Conservation (phyloP, 805 yeast genomes). For the Suhomyces prunicola region DNA sequence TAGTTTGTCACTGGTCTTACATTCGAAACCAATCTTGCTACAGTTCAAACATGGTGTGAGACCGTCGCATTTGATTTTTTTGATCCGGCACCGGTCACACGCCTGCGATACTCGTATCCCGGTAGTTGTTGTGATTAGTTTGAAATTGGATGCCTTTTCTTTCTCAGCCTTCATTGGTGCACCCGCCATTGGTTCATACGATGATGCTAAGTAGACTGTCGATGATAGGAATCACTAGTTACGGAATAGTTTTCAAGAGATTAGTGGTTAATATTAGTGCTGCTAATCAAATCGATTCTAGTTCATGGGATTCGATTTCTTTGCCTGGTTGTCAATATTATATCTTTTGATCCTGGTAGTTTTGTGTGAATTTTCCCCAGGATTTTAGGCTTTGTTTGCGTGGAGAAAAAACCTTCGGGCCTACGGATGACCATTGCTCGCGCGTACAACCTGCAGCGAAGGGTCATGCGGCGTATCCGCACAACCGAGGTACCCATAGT, state of each 20-base stretch:
- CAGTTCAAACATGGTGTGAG: constrained; percentile 70
- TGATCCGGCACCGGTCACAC: constrained; percentile 75
- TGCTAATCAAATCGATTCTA: too few species aligned
- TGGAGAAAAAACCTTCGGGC: not conserved
- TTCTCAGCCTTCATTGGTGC: not conserved
- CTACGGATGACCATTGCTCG: not conserved
- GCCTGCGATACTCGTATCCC: constrained; percentile 69
- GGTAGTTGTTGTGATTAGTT: constrained; percentile 35
- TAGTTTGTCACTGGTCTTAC: constrained; percentile 69
- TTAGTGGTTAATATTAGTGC: too few species aligned
- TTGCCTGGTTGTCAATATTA: not conserved
- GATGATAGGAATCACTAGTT: not conserved
- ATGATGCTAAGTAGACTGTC: not conserved
- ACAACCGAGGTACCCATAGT: not conserved
- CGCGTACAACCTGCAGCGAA: not conserved
- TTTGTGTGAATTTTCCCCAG: constrained; percentile 3
- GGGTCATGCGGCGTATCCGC: not conserved
- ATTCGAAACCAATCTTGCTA: constrained; percentile 58
- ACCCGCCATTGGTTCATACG: not conserved
- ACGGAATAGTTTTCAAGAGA: not conserved
- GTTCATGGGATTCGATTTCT: too few species aligned
- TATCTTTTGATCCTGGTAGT: not conserved
- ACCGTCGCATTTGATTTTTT: constrained; percentile 77
- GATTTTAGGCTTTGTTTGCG: not conserved
- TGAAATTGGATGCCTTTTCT: constrained; percentile 26